These are phyloP conservation scores for Cladosporium sp. DNA, from an alignment of 2,329 filamentous ascomycete species.

Conservation along the genomic window DNA sequence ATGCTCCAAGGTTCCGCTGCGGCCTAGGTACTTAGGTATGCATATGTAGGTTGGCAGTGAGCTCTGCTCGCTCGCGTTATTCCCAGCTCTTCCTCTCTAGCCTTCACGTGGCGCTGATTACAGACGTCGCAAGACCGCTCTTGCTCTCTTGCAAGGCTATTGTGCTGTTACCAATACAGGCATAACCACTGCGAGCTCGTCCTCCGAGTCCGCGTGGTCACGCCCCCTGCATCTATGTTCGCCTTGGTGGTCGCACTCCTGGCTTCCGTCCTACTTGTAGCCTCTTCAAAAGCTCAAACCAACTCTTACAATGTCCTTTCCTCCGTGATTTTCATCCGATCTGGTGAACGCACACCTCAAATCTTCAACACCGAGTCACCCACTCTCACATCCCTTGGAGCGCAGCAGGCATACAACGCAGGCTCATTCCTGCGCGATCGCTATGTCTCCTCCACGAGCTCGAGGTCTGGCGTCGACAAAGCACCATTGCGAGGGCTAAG, in stretches of 20 bases:
- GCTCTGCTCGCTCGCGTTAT: neutral
- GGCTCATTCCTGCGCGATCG: conserved; percentile 50
- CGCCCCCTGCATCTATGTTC: conserved; percentile 19
- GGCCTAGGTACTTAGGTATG: neutral
- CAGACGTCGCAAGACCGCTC: neutral
- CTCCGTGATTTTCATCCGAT: conserved; percentile 51
- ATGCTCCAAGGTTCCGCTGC: neutral
- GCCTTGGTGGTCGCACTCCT: conserved; percentile 18
- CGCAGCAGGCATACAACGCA: conserved; percentile 49
- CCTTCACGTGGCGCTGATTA: neutral
- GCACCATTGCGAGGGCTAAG: conserved; percentile 44
- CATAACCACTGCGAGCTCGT: neutral
- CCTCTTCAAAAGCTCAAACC: conserved; percentile 17
- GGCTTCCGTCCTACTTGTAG: conserved; percentile 15
- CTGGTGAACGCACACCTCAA: conserved; percentile 53
- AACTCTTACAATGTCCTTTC: conserved; percentile 38
- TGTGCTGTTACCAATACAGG: neutral
- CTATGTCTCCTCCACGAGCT: conserved; percentile 41
- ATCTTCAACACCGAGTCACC: conserved; percentile 32
- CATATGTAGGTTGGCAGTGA: conserved; percentile 1
- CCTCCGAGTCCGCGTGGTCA: neutral
- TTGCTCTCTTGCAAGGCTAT: neutral
- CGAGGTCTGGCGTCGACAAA: conserved; percentile 20
- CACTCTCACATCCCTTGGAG: conserved; percentile 51
- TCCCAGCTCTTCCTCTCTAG: neutral